phyloP scores from a whole-genome alignment of 768 basidiomycete species.

The Cubamyces sp. region DNA sequence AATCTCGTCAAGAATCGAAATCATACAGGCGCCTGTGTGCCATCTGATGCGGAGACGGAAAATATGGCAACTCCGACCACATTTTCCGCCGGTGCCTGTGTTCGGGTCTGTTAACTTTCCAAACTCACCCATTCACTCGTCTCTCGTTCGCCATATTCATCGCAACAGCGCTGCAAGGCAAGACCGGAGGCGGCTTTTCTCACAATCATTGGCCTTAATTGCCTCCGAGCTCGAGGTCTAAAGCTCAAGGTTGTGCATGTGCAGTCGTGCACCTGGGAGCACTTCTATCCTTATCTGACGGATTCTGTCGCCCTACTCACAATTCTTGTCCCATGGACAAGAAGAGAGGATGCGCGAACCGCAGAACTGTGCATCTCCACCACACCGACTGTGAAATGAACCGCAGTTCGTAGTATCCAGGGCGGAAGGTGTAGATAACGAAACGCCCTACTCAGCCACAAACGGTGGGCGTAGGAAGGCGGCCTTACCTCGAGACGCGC shows the following conservation, averaged over 20 bases:
- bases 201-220: neutral
- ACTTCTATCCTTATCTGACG: constrained; percentile 6
- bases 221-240: neutral
- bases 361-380: neutral
- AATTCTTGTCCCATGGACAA: neutral
- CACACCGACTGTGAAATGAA: neutral
- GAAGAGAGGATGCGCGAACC: neutral
- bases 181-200: no score
- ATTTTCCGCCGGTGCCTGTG: neutral
- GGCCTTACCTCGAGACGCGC: neutral
- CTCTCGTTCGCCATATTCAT: no score
- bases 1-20: neutral
- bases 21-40: neutral
- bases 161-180: no score
- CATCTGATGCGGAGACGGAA: neutral
- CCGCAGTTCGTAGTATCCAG: neutral
- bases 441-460: neutral
- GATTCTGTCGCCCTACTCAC: neutral
- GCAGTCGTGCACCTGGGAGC: no score
- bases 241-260: neutral
- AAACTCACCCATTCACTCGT: neutral
- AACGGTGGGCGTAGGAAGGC: neutral
- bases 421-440: neutral
- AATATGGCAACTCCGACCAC: neutral
- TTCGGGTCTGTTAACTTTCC: neutral